These are phyloP conservation scores for Colletotrichum orbiculare DNA, from an alignment of 2,329 filamentous ascomycete species.

Conservation along the genomic window DNA sequence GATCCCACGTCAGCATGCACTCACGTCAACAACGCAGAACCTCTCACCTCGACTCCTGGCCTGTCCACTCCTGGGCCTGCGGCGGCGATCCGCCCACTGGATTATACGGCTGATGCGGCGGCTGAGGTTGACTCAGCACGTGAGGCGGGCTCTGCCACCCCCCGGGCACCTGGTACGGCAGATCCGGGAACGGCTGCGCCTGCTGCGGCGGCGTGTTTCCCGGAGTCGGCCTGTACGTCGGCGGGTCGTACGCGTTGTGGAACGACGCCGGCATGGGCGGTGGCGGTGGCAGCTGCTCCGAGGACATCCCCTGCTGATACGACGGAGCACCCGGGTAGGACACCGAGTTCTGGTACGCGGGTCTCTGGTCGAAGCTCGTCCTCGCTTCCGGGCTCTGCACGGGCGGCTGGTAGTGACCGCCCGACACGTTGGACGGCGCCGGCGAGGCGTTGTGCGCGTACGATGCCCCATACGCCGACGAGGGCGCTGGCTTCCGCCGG, in stretches of 20 bases:
- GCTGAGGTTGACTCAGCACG: slow-evolving; percentile 3
- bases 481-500: slow-evolving; percentile 29
- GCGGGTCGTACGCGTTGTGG: slow-evolving; percentile 23
- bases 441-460: slow-evolving; percentile 25
- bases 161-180: slow-evolving; percentile 20
- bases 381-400: neutral
- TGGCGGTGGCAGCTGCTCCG: neutral
- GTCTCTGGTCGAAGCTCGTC: slow-evolving; percentile 22
- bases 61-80: slow-evolving; percentile 18
- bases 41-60: slow-evolving; percentile 25
- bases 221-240: slow-evolving; percentile 22
- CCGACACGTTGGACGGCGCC: slow-evolving; percentile 13
- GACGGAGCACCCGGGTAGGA: slow-evolving; percentile 26
- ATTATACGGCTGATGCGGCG: slow-evolving; percentile 15
- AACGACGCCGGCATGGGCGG: slow-evolving; percentile 5
- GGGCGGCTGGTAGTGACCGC: slow-evolving; percentile 19
- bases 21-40: no score
- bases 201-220: slow-evolving; percentile 24
- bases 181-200: slow-evolving; percentile 29
- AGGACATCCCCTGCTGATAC: neutral
- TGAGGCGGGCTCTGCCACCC: slow-evolving; percentile 31
- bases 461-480: slow-evolving; percentile 11
- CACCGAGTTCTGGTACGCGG: slow-evolving; percentile 21
- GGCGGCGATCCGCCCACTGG: slow-evolving; percentile 10
- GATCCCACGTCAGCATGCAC: slow-evolving; percentile 1